Conservation (phyloP, 2,329 filamentous ascomycete genomes). For the Fusarium setosum region DNA sequence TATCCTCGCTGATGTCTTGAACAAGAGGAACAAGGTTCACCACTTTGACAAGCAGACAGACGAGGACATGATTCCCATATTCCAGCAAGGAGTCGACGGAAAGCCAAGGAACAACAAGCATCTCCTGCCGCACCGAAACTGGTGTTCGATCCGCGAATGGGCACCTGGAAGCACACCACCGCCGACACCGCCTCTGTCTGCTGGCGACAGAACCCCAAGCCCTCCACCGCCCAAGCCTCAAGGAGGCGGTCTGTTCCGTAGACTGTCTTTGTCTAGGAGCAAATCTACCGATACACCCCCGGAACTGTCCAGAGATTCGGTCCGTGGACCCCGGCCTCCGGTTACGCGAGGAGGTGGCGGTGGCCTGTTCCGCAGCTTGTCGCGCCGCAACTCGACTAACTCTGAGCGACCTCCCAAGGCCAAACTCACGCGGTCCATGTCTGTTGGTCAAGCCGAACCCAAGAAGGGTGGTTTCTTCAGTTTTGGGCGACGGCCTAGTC, state of each 20-base stretch:
- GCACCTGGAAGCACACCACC: conserved; percentile 81
- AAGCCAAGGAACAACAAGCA: conserved; percentile 92
- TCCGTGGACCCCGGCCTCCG: conserved; percentile 60
- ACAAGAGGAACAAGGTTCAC: conserved; percentile 88
- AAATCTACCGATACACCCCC: conserved; percentile 50
- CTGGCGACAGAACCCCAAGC: conserved; percentile 56
- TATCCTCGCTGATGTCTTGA: conserved; percentile 89
- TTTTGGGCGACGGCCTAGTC: conserved; percentile 55
- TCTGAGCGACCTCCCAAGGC: conserved; percentile 48
- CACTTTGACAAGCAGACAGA: conserved; percentile 83
- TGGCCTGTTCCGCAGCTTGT: conserved; percentile 60
- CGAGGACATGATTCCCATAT: conserved; percentile 96
- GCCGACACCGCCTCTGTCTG: conserved; percentile 69
- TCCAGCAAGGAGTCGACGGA: conserved; percentile 88
- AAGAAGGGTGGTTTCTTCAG: conserved; percentile 56
- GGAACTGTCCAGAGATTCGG: conserved; percentile 51
- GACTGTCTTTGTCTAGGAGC: conserved; percentile 55
- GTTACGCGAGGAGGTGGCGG: conserved; percentile 54
- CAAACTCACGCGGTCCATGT: conserved; percentile 68
- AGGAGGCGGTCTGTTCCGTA: conserved; percentile 55
- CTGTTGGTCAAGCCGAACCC: conserved; percentile 66
- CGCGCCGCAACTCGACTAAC: conserved; percentile 48
- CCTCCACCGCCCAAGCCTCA: conserved; percentile 49
- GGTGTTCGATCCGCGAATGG: conserved; percentile 92
- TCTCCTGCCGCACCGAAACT: conserved; percentile 90